phyloP scores from a whole-genome alignment of 2,329 filamentous ascomycete species.

The Lachnellula willkommii region DNA sequence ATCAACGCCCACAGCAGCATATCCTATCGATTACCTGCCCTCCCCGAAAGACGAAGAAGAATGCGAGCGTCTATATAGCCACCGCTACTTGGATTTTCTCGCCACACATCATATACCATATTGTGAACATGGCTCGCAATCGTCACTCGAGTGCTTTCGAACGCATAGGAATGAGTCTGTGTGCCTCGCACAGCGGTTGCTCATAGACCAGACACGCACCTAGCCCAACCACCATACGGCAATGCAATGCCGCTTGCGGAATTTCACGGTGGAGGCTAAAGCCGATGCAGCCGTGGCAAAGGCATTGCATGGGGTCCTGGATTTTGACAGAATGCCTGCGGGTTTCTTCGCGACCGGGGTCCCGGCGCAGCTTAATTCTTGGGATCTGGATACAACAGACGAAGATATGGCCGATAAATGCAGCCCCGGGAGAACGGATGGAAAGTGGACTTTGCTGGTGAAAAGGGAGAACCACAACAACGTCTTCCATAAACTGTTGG shows the following conservation, averaged over 20 bases:
- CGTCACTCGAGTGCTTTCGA: slow-evolving; percentile 9
- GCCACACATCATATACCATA: slow-evolving; percentile 12
- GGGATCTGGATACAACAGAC: slow-evolving; percentile 10
- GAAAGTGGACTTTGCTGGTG: slow-evolving; percentile 24
- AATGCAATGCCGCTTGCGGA: slow-evolving; percentile 15
- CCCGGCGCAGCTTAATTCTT: slow-evolving; percentile 15
- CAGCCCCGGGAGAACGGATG: slow-evolving; percentile 9
- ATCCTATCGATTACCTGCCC: slow-evolving; percentile 6
- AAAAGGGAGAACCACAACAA: slow-evolving; percentile 27
- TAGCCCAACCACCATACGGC: slow-evolving; percentile 6
- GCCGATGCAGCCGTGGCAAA: slow-evolving; percentile 2
- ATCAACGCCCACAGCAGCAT: neutral
- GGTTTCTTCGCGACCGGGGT: slow-evolving; percentile 27
- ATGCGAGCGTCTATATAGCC: slow-evolving; percentile 7
- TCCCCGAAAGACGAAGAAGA: slow-evolving; percentile 1
- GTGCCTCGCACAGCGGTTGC: slow-evolving; percentile 16
- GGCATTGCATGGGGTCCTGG: slow-evolving; percentile 13
- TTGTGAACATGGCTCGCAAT: slow-evolving; percentile 8
- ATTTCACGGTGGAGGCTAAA: slow-evolving; percentile 7
- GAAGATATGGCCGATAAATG: neutral
- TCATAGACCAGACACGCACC: slow-evolving; percentile 3
- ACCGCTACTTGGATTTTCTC: slow-evolving; percentile 7
- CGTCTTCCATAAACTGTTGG: slow-evolving; percentile 29
- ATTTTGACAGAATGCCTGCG: slow-evolving; percentile 12
- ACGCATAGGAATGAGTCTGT: slow-evolving; percentile 12